Conservation (phyloP, 352 stramenopile species). For the Pythium sp. region DNA sequence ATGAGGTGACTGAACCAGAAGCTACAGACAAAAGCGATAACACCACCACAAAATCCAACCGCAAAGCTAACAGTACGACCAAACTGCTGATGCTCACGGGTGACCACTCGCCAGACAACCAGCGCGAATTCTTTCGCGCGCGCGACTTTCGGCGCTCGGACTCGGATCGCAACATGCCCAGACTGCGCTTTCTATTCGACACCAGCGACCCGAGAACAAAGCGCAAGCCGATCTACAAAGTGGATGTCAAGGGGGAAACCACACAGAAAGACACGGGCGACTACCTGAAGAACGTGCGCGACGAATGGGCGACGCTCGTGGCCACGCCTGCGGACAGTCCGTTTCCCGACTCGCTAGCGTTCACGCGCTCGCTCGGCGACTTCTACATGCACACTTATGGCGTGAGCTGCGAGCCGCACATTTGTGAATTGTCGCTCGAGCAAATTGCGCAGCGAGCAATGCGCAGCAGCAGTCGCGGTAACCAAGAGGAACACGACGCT, state of each 20-base stretch:
- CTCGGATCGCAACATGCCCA: slow-evolving; percentile 32
- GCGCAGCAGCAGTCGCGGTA: slow-evolving; percentile 6
- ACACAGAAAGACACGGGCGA: slow-evolving; percentile 38
- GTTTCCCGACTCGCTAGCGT: slow-evolving; percentile 83
- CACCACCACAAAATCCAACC: not conserved
- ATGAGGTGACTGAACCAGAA: not conserved
- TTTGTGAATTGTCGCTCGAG: slow-evolving; percentile 52
- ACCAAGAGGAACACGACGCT: slow-evolving; percentile 20
- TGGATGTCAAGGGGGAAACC: slow-evolving; percentile 29
- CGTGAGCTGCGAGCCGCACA: slow-evolving; percentile 60
- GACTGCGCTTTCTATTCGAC: slow-evolving; percentile 88
- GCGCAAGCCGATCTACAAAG: slow-evolving; percentile 37
- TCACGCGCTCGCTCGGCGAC: slow-evolving; percentile 86
- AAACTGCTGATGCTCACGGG: slow-evolving; percentile 64
- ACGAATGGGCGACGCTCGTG: slow-evolving; percentile 89
- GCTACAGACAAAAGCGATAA: not conserved
- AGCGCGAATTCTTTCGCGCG: slow-evolving; percentile 71
- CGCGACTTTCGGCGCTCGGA: slow-evolving; percentile 32
- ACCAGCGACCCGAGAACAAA: slow-evolving; percentile 27
- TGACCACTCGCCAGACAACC: slow-evolving; percentile 79
- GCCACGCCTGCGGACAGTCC: slow-evolving; percentile 56
- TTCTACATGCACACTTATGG: slow-evolving; percentile 88
- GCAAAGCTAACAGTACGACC: slow-evolving; percentile 19
- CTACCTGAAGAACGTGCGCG: slow-evolving; percentile 91
- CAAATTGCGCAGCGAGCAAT: slow-evolving; percentile 24